phyloP scores from a whole-genome alignment of 306 rosid genomes.

The Heteromeles arbutifolia region DNA sequence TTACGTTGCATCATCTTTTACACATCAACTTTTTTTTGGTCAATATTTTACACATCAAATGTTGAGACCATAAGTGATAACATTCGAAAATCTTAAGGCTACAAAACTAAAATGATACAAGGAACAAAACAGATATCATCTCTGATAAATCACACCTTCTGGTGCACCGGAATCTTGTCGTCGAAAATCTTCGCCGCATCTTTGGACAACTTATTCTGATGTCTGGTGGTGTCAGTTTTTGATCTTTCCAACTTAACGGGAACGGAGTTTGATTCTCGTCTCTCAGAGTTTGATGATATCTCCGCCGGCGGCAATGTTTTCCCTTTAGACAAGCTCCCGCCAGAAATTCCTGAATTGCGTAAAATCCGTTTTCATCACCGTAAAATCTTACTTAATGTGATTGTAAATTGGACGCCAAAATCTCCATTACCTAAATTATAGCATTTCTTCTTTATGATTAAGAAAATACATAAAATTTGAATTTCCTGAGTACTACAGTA shows the following conservation, averaged over 20 bases:
- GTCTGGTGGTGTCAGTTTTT: slow-evolving; percentile 62
- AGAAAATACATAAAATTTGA: neutral
- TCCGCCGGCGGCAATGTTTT: slow-evolving; percentile 48
- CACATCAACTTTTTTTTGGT: neutral
- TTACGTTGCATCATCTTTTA: neutral
- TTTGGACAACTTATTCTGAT: slow-evolving; percentile 35
- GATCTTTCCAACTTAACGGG: slow-evolving; percentile 61
- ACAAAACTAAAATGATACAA: neutral
- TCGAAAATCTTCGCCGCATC: slow-evolving; percentile 79
- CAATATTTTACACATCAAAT: neutral
- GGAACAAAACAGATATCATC: neutral
- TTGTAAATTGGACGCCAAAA: neutral
- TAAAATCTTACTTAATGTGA: too few species aligned
- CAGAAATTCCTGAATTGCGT: slow-evolving; percentile 39
- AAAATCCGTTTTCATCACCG: neutral
- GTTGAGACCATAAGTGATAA: neutral
- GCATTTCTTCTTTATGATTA: neutral
- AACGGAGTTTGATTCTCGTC: slow-evolving; percentile 29
- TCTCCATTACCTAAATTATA: neutral
- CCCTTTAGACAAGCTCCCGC: slow-evolving; percentile 34
- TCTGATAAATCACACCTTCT: slow-evolving; percentile 43
- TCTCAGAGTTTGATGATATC: slow-evolving; percentile 29
- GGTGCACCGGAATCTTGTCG: slow-evolving; percentile 46
- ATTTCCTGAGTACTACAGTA: neutral
- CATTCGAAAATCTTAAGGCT: neutral